Conservation (phyloP, 1,284 basidiomycete species). For the Cutaneotrichosporon mucoides region DNA sequence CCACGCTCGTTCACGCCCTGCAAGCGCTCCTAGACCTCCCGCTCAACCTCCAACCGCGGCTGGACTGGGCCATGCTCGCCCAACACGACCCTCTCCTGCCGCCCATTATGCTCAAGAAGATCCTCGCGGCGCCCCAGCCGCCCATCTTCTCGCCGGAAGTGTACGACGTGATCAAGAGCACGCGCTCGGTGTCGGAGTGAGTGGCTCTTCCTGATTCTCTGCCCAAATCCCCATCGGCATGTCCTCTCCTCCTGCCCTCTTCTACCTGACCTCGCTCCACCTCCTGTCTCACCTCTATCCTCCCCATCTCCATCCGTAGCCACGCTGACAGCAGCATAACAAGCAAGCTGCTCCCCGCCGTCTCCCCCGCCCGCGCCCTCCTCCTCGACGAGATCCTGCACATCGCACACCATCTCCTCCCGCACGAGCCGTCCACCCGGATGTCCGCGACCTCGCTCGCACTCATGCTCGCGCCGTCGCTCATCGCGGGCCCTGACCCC, state of each 20-base stretch:
- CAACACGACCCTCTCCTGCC: conserved; percentile 32
- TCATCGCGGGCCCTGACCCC: conserved; percentile 34
- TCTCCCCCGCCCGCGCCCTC: conserved; percentile 7
- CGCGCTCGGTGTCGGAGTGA: conserved; percentile 18
- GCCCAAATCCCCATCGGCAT: too few species aligned
- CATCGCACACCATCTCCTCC: conserved; percentile 24
- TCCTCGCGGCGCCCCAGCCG: background rate
- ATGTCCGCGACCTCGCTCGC: conserved; percentile 34
- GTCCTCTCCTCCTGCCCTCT: too few species aligned
- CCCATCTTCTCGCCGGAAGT: conserved; percentile 21
- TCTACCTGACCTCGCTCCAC: too few species aligned
- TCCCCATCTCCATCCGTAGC: too few species aligned
- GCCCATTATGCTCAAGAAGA: conserved; percentile 19
- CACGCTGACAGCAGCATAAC: conserved; percentile 18
- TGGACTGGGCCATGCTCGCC: conserved; percentile 36
- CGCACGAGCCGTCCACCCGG: conserved; percentile 20
- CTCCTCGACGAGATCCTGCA: conserved; percentile 24
- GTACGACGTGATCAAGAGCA: conserved; percentile 21
- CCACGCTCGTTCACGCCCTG: conserved; percentile 18
- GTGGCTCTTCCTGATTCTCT: conserved; percentile 1
- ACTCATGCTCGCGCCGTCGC: conserved; percentile 36
- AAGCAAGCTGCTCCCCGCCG: conserved; percentile 17
- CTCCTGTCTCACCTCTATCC: too few species aligned
- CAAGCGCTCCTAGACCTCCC: conserved; percentile 29
- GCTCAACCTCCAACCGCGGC: conserved; percentile 21